These are phyloP conservation scores for Leccinum obscurum DNA, from an alignment of 768 basidiomycete species.

Conservation along the genomic window DNA sequence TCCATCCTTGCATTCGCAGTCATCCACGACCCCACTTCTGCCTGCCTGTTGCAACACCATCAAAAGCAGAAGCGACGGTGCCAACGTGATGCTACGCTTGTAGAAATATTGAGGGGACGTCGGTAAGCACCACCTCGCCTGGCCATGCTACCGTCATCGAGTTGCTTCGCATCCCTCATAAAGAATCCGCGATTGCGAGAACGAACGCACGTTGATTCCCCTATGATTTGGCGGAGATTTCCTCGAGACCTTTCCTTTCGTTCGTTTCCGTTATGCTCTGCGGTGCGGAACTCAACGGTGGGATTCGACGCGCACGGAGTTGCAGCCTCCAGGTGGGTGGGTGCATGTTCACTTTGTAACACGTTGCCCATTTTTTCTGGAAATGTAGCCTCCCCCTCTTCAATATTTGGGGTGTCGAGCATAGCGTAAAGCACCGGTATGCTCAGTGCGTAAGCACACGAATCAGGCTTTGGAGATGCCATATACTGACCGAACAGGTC, in stretches of 20 bases:
- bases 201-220: constrained; percentile 18
- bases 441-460: constrained; percentile 14
- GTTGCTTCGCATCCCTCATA: constrained; percentile 19
- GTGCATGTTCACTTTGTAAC: constrained; percentile 23
- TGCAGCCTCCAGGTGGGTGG: constrained; percentile 26
- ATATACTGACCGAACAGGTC: constrained; percentile 9
- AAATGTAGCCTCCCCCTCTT: constrained; percentile 13
- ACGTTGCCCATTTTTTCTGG: constrained; percentile 31
- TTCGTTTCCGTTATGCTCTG: constrained; percentile 24
- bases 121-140: constrained; percentile 22
- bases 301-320: constrained; percentile 20
- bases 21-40: constrained; percentile 21
- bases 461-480: constrained; percentile 19
- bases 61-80: constrained; percentile 28
- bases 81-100: constrained; percentile 29
- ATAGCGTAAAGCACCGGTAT: constrained; percentile 24
- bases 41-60: constrained; percentile 27
- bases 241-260: constrained; percentile 12
- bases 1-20: constrained; percentile 25
- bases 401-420: constrained; percentile 12
- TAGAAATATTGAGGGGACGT: constrained; percentile 24
- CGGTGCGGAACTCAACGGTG: constrained; percentile 16
- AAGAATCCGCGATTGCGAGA: constrained; percentile 25
- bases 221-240: constrained; percentile 28
- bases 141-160: constrained; percentile 7